These are phyloP conservation scores for Zygoascus meyerae DNA, from an alignment of 1,139 yeast genomes.

Conservation along the genomic window DNA sequence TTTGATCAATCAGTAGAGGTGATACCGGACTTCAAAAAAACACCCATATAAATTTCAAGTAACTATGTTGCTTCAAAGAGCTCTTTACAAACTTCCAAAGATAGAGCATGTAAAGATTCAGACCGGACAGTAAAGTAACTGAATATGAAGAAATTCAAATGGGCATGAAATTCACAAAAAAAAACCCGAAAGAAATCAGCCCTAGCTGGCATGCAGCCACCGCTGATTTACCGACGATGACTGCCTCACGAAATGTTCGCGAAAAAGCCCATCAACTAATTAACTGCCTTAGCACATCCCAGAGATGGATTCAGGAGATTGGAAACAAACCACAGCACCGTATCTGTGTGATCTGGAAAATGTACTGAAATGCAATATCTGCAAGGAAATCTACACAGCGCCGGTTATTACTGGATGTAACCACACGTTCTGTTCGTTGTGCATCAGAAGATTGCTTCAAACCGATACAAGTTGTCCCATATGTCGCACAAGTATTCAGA, in stretches of 20 bases:
- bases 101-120: too few species aligned
- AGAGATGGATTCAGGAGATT: slow-evolving; percentile 63
- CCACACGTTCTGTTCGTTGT: slow-evolving; percentile 86
- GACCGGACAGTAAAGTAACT: too few species aligned
- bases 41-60: too few species aligned
- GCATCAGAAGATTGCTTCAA: slow-evolving; percentile 69
- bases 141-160: too few species aligned
- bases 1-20: too few species aligned
- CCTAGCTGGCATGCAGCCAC: too few species aligned
- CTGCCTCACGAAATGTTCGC: slow-evolving; percentile 2
- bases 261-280: not conserved
- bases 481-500: slow-evolving; percentile 67
- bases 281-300: not conserved
- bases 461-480: slow-evolving; percentile 66
- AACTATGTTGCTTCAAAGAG: too few species aligned
- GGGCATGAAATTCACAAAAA: too few species aligned
- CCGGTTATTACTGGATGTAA: slow-evolving; percentile 85
- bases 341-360: slow-evolving; percentile 58
- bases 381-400: slow-evolving; percentile 75
- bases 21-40: too few species aligned
- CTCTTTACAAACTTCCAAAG: too few species aligned
- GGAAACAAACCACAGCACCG: slow-evolving; percentile 52
- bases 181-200: too few species aligned
- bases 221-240: too few species aligned
- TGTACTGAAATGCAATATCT: slow-evolving; percentile 77